Percentiles rank a stretch among this genome's conserved stretches.
These are phyloP conservation scores for Cryptococcus wingfieldii DNA, from an alignment of 1,284 basidiomycete species.

Conservation along the genomic window DNA sequence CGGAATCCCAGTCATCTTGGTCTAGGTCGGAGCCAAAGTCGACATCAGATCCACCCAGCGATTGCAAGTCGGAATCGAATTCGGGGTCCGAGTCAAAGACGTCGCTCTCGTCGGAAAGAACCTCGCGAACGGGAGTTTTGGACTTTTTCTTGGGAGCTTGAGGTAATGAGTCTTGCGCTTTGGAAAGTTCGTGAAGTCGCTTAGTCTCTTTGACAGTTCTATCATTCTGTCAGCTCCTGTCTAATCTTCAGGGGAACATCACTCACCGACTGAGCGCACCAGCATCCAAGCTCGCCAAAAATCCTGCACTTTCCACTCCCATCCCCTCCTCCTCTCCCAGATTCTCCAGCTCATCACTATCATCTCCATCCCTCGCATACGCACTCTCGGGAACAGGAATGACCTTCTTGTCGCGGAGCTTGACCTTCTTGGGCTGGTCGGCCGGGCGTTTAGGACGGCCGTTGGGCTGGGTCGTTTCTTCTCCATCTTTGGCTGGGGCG, in stretches of 20 bases:
- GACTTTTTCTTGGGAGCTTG: conserved; percentile 27
- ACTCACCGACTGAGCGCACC: conserved; percentile 42
- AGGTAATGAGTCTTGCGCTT: conserved; percentile 39
- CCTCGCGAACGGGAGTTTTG: conserved; percentile 24
- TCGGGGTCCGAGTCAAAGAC: conserved; percentile 43
- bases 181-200: conserved; percentile 43
- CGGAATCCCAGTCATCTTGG: conserved; percentile 13
- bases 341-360: conserved; percentile 22
- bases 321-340: conserved; percentile 34
- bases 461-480: conserved; percentile 23
- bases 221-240: neutral
- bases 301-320: conserved; percentile 22
- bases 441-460: conserved; percentile 42
- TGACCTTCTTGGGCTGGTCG: conserved; percentile 48
- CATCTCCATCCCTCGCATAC: conserved; percentile 29
- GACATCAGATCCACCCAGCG: conserved; percentile 16
- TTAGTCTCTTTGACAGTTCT: conserved; percentile 48
- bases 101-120: conserved; percentile 29
- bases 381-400: conserved; percentile 44
- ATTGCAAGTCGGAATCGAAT: conserved; percentile 40
- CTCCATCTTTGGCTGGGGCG: conserved; percentile 2
- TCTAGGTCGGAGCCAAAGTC: conserved; percentile 10
- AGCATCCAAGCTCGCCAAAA: conserved; percentile 37
- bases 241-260: neutral
- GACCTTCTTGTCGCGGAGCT: conserved; percentile 46